Base-by-base conservation (phyloP, 208 protist genomes). In the Naegleria lovaniensis region DNA sequence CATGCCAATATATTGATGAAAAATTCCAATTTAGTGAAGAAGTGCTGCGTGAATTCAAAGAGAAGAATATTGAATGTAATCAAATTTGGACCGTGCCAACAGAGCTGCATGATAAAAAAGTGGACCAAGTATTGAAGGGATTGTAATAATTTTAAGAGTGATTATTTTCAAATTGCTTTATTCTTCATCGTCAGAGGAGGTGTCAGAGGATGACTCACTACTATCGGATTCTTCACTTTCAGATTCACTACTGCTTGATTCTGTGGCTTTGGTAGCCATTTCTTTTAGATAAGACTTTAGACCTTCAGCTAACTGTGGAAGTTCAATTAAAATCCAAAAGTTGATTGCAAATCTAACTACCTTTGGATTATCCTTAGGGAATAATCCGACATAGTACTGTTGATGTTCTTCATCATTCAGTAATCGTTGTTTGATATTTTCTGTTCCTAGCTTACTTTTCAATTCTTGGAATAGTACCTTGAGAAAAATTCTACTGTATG, bases 341-440 rank as follows among this genome's bases (percentile, higher is more conserved):
- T 98, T 98, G 95, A 98, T 98, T 36, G 96, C 93, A 89, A 98
- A 98, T 52, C 97, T 92, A 22, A 94, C 97, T 89, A 98, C 96
- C 76, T 94, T 94, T 22, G 96, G 93, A 91, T 95, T 93, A 92
- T 98, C 96, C 48, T 90, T 95, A 7, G 96, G 96, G 59, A 97
- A 96, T 9, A 98, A 91, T 41, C 95, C 94, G 13, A 22, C 48
- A 83, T 97, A 96, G 89, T 92, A 91, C 0, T 13, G 33, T 39
- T 89, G 84, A 89, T 97, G 90, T 3, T n/a, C n/a, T n/a, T 91
- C 88, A 86, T 97, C 96, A 75, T 92, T 79, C 5, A 97, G 83
- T 41, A 95, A 91, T 19, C 92, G 92, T 15, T n/a, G 3, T 36
- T 92, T 92, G 13, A 96, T 86, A 67, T 93, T 39, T 48, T 67